Base-by-base conservation (phyloP, 352 stramenopile species). In the Globisporangium sylvaticum region DNA sequence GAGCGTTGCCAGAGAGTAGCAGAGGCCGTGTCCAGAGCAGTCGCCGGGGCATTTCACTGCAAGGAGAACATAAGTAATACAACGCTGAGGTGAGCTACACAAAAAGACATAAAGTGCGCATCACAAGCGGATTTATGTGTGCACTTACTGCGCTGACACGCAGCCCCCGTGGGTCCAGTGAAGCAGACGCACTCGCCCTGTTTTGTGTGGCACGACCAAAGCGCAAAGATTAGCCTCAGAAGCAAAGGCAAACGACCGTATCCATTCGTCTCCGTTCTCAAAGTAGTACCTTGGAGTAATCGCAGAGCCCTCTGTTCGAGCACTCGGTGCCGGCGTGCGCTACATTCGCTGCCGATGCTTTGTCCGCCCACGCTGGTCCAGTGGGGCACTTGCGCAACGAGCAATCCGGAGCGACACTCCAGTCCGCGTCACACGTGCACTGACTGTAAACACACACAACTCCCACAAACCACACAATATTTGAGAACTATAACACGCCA, bases 291-390 rank as follows among this genome's bases (percentile, higher is more conserved):
- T 81, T 88, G 42, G 62, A 75, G 61, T 83, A 84, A 68, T 91
- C 79, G 32, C 83, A 90, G 6, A 89, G 62, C 3, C 83, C 83
- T 5, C 83, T 75, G 65, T 89, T 89, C 1, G 83, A 91, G 61
- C 81, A 91, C 64, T 91, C 83, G 32, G 68, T 62, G 3, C 39
- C n/a, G n/a, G 76, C 78, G 50, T 91, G 81, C 0, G 83, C 83
- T 9, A 66, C 67, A 63, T 90, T 89, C 4, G 78, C 34, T 9
- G 83, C 75, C 6, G 68, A 83, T 4, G 88, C 89, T 62, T 97
- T 94, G 70, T 95, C 87, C 7, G 83, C 75, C 88, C 88, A 97
- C 3, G 87, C 87, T 15, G 80, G 58, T 0, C 84, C 88, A 12
- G 60, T 84, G 4, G 89, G 83, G 57, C 88, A 97, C 46, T 83